Conservation (phyloP, 176 grass and related monocot genomes). For the Tuctoria greenei region DNA sequence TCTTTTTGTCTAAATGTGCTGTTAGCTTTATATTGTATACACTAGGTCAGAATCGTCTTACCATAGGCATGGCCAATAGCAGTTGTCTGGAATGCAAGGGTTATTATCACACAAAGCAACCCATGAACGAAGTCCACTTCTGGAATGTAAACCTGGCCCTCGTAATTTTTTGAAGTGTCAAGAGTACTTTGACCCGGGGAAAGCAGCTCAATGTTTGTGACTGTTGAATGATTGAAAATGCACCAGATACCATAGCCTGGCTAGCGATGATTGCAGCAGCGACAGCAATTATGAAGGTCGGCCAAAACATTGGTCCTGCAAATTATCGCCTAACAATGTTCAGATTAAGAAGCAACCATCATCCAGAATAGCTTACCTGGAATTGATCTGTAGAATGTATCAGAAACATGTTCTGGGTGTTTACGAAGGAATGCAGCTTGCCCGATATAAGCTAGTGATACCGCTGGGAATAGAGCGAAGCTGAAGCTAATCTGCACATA, state of each 20-base stretch:
- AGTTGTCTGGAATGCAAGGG: constrained; percentile 55
- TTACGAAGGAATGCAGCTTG: constrained; percentile 71
- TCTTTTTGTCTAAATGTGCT: too few species aligned
- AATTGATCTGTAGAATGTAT: constrained; percentile 80
- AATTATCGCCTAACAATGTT: too few species aligned
- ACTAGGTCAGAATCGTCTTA: neutral
- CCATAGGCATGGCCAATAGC: constrained; percentile 77
- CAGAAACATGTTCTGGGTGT: constrained; percentile 40
- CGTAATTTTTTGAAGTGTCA: constrained; percentile 68
- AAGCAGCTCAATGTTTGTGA: constrained; percentile 38
- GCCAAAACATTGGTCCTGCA: constrained; percentile 61
- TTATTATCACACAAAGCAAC: constrained; percentile 60
- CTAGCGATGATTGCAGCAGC: constrained; percentile 82
- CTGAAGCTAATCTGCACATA: constrained; percentile 64
- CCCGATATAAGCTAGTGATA: constrained; percentile 67
- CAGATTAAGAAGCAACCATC: too few species aligned
- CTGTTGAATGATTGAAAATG: constrained; percentile 46
- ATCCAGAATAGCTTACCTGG: constrained; percentile 42
- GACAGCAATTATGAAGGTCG: constrained; percentile 66
- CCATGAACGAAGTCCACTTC: constrained; percentile 86
- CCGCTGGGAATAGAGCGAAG: constrained; percentile 62
- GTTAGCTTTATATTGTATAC: too few species aligned
- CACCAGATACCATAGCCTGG: constrained; percentile 78
- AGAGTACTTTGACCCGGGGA: constrained; percentile 67
- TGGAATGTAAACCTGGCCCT: constrained; percentile 84